Evolutionary conservation across 805 yeast species (phyloP).

Genomic region (Danielia oregonensis): DNA sequence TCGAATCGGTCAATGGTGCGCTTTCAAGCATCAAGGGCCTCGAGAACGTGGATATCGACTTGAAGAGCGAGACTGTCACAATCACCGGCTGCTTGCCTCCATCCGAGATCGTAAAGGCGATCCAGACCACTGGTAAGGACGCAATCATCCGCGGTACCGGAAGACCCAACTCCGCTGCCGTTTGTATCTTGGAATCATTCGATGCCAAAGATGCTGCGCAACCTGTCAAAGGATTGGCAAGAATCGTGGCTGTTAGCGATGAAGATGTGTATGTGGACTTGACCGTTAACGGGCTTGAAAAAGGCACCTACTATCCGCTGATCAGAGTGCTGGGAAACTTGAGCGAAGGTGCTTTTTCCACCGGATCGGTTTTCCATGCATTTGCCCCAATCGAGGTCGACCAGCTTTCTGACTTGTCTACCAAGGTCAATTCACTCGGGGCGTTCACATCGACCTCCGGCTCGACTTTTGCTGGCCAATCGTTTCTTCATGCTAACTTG

Average conservation of each 20-base stretch:
- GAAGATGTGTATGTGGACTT: constrained; percentile 65
- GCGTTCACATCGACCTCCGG: constrained; percentile 18
- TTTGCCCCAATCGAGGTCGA: constrained; percentile 39
- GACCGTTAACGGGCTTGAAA: constrained; percentile 67
- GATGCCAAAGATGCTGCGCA: constrained; percentile 40
- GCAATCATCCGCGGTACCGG: constrained; percentile 94
- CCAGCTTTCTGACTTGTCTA: constrained; percentile 20
- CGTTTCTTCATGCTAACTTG: constrained; percentile 40
- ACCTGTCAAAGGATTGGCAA: constrained; percentile 82
- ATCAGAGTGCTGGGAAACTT: constrained; percentile 73
- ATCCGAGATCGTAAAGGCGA: constrained; percentile 60
- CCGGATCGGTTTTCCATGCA: constrained; percentile 51
- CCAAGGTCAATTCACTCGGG: constrained; percentile 34
- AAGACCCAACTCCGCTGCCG: constrained; percentile 82
- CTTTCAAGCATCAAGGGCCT: constrained; percentile 51
- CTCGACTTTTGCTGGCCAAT: constrained; percentile 30
- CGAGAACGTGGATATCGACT: constrained; percentile 50
- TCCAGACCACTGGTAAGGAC: constrained; percentile 76
- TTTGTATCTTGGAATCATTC: constrained; percentile 78
- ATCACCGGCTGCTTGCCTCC: constrained; percentile 76
- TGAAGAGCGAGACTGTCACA: constrained; percentile 57
- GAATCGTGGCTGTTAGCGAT: constrained; percentile 68
- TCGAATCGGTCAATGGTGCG: constrained; percentile 53
- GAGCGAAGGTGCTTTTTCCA: constrained; percentile 63
- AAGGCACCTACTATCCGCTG: constrained; percentile 66